These are phyloP conservation scores for Sphaerosporella brunnea DNA, from an alignment of 495 filamentous ascomycete genomes.

Conservation along the genomic window DNA sequence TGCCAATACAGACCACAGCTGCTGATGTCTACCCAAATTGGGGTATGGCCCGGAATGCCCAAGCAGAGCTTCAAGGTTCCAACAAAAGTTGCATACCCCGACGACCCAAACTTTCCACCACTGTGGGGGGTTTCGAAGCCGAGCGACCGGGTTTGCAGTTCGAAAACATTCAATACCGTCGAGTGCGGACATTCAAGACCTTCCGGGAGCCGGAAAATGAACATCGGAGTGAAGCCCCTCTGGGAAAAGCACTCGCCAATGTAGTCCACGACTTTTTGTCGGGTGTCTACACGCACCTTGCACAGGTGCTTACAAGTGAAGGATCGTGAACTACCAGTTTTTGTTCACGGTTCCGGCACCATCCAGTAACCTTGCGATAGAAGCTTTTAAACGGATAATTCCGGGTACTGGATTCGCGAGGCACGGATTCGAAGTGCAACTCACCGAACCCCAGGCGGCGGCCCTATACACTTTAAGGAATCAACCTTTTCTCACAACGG, in stretches of 20 bases:
- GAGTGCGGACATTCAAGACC: constrained; percentile 9
- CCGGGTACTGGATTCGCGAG: constrained; percentile 4
- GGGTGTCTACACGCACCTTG: constrained; percentile 10
- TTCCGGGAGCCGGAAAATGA: constrained; percentile 6
- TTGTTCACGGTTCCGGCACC: background rate
- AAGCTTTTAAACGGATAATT: background rate
- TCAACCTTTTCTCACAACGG: constrained; percentile 1
- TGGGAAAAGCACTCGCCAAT: constrained; percentile 3
- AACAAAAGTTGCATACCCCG: constrained; percentile 11
- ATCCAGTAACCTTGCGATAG: background rate
- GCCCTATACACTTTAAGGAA: constrained; percentile 15
- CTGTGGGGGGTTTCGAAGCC: constrained; percentile 10
- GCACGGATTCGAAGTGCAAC: constrained; percentile 8
- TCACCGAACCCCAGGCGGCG: constrained; percentile 19
- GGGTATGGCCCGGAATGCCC: no score
- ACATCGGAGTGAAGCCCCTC: constrained; percentile 1
- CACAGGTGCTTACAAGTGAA: background rate
- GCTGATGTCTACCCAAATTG: no score
- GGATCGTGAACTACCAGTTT: background rate
- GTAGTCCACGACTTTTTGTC: constrained; percentile 10
- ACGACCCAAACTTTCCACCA: background rate
- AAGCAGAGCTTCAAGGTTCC: constrained; percentile 13
- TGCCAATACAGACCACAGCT: no score
- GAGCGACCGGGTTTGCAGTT: constrained; percentile 2
- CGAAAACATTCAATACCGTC: background rate